These are phyloP conservation scores for Puccinia polysora DNA, from an alignment of 1,284 basidiomycete genomes.

Conservation along the genomic window DNA sequence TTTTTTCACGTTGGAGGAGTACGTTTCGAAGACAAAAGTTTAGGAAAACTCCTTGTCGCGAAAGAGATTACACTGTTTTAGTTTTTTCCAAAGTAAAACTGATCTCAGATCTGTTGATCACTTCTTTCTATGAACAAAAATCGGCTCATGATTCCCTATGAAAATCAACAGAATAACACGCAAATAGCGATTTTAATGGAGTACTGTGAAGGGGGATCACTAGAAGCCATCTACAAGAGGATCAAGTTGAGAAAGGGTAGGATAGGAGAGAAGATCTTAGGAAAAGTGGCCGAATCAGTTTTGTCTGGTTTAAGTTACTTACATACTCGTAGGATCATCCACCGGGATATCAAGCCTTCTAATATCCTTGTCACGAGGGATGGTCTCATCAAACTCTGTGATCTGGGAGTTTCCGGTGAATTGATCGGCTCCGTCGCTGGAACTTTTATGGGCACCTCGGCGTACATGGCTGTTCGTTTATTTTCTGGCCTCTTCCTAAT, in stretches of 20 bases:
- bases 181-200: slow-evolving; percentile 98
- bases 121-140: no score
- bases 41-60: no score
- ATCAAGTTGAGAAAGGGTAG: slow-evolving; percentile 72
- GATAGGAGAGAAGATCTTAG: slow-evolving; percentile 85
- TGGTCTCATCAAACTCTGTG: slow-evolving; percentile 84
- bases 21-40: no score
- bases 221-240: slow-evolving; percentile 79
- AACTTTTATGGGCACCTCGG: slow-evolving; percentile 93
- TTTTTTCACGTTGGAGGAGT: slow-evolving; percentile 4
- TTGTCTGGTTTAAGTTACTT: slow-evolving; percentile 87
- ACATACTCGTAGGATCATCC: slow-evolving; percentile 84
- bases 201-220: slow-evolving; percentile 71
- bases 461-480: slow-evolving; percentile 87
- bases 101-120: no score
- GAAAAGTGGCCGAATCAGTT: slow-evolving; percentile 80
- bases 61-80: not conserved
- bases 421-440: slow-evolving; percentile 83
- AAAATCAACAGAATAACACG: slow-evolving; percentile 58
- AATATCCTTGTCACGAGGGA: slow-evolving; percentile 82
- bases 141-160: not conserved
- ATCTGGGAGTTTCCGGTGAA: slow-evolving; percentile 96
- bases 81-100: not conserved
- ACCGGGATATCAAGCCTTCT: slow-evolving; percentile 88
- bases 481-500: slow-evolving; percentile 14